Evolutionary conservation across 768 basidiomycete genomes (phyloP).

Genomic region (Coprinopsis marcescibilis): DNA sequence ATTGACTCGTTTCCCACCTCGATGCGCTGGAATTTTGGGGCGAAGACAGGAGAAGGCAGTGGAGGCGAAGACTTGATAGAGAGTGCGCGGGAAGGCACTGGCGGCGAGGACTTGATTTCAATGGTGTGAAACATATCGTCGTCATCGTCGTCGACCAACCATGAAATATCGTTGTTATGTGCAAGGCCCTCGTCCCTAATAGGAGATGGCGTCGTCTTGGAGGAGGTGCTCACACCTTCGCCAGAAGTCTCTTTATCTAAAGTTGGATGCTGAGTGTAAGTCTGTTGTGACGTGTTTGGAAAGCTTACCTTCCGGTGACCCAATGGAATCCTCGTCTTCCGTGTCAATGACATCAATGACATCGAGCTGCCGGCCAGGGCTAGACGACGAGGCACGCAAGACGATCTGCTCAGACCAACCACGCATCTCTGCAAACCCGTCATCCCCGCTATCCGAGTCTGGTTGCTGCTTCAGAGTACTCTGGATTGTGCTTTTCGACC

Average conservation of each 20-base stretch:
- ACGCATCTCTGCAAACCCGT: too few relatives aligned
- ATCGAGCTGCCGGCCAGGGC: too few relatives aligned
- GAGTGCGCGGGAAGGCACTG: slow-evolving; percentile 18
- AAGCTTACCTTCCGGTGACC: not conserved
- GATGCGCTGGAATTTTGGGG: slow-evolving; percentile 17
- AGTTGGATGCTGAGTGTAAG: not conserved
- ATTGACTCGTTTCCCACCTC: slow-evolving; percentile 21
- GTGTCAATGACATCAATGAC: not conserved
- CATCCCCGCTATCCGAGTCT: too few relatives aligned
- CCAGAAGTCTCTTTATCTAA: not conserved
- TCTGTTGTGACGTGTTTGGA: not conserved
- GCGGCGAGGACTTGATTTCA: not conserved
- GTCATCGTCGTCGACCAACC: slow-evolving; percentile 64
- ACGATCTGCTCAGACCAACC: too few relatives aligned
- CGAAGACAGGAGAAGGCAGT: slow-evolving; percentile 14
- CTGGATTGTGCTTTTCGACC: too few relatives aligned
- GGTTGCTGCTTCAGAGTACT: too few relatives aligned
- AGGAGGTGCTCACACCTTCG: not conserved
- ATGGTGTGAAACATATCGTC: slow-evolving; percentile 45
- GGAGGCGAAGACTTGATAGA: not conserved
- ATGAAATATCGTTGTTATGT: slow-evolving; percentile 47
- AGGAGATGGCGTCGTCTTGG: not conserved
- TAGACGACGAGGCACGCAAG: too few relatives aligned
- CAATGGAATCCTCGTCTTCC: not conserved
- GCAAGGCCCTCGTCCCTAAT: too few relatives aligned